phyloP scores from a whole-genome alignment of 441 rosid species.

The Pelargonium australe region DNA sequence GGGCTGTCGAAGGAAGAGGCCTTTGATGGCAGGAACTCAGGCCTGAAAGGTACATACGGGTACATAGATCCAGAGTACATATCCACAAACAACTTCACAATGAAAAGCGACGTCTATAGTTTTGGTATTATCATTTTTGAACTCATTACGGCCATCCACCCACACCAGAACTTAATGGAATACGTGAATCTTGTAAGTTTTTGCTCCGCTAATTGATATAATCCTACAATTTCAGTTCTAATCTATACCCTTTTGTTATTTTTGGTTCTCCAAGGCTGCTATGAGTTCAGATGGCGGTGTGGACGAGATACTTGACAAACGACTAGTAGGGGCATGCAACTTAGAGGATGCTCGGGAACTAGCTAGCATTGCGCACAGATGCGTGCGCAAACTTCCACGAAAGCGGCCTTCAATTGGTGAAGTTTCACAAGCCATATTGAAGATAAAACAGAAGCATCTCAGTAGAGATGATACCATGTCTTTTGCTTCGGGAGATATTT shows the following conservation, averaged over 20 bases:
- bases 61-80: slow-evolving; percentile 83
- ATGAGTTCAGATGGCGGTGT: slow-evolving; percentile 94
- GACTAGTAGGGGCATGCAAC: slow-evolving; percentile 53
- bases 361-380: slow-evolving; percentile 61
- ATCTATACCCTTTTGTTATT: not conserved
- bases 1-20: slow-evolving; percentile 88
- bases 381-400: slow-evolving; percentile 67
- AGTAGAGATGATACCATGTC: slow-evolving; percentile 51
- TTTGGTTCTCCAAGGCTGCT: slow-evolving; percentile 43
- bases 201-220: not conserved
- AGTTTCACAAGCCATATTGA: slow-evolving; percentile 68
- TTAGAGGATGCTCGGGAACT: slow-evolving; percentile 62
- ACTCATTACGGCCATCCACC: slow-evolving; percentile 87
- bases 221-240: not conserved
- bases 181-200: slow-evolving; percentile 72
- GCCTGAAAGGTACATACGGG: slow-evolving; percentile 89
- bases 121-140: slow-evolving; percentile 84
- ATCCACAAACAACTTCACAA: slow-evolving; percentile 72
- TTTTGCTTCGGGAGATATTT: slow-evolving; percentile 42
- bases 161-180: slow-evolving; percentile 88
- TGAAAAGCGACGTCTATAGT: slow-evolving; percentile 86
- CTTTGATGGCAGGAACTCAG: slow-evolving; percentile 61
- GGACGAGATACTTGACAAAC: slow-evolving; percentile 71
- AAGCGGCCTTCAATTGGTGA: slow-evolving; percentile 78
- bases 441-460: slow-evolving; percentile 51